Conservation (phyloP, 1,284 basidiomycete species). For the Heterobasidion irregulare region DNA sequence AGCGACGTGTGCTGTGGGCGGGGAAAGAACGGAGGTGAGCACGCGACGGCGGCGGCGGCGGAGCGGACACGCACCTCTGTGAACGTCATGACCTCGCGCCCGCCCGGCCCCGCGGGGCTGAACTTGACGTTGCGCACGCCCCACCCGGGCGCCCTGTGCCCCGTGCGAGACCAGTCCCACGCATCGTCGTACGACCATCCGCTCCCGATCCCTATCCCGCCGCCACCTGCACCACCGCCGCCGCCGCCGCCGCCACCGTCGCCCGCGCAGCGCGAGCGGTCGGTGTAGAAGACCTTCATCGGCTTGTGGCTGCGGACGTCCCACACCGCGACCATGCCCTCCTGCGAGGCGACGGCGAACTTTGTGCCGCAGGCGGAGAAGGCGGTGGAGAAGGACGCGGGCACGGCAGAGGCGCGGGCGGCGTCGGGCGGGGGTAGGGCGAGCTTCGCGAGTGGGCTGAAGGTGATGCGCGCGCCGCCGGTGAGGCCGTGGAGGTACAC, state of each 20-base stretch:
- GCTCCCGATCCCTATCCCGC: conserved; percentile 18
- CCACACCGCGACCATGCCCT: conserved; percentile 77
- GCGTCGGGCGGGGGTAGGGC: conserved; percentile 44
- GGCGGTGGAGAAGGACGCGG: conserved; percentile 77
- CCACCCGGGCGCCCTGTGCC: conserved; percentile 57
- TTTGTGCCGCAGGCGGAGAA: conserved; percentile 76
- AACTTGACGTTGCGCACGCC: conserved; percentile 76
- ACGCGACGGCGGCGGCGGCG: neutral
- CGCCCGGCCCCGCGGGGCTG: conserved; percentile 35
- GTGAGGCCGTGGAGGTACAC: conserved; percentile 68
- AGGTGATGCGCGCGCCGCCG: conserved; percentile 47
- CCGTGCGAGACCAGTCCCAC: conserved; percentile 55
- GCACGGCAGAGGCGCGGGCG: conserved; percentile 32
- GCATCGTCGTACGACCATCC: conserved; percentile 55
- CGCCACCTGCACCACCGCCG: too few species aligned
- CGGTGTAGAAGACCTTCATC: conserved; percentile 55
- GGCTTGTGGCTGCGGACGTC: conserved; percentile 68
- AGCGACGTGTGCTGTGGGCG: conserved; percentile 57
- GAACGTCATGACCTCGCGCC: conserved; percentile 68
- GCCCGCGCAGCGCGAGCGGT: conserved; percentile 31
- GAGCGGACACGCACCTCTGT: conserved; percentile 57
- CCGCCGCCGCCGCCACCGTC: conserved; percentile 26
- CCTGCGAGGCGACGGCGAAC: conserved; percentile 82
- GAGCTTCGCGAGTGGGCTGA: conserved; percentile 47
- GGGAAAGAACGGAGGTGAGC: conserved; percentile 1